Evolutionary conservation across 768 basidiomycete genomes (phyloP).

Genomic region (Tephrocybe sp.): DNA sequence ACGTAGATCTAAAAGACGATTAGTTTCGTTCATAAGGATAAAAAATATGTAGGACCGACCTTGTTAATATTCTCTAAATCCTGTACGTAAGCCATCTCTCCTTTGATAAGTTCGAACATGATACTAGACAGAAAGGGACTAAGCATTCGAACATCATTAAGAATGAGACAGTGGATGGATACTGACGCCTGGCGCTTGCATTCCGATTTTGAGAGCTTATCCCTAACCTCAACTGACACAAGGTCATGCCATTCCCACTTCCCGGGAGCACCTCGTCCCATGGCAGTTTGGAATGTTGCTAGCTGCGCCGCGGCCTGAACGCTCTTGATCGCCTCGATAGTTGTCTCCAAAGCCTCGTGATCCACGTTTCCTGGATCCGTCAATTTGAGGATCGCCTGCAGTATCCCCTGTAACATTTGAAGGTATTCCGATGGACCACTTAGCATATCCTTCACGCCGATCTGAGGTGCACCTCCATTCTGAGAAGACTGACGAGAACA

Average conservation of each 20-base stretch:
- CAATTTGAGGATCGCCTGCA: constrained; percentile 84
- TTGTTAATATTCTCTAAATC: constrained; percentile 85
- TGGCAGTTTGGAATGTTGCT: constrained; percentile 85
- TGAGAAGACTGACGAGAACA: constrained; percentile 37
- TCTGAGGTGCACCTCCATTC: constrained; percentile 33
- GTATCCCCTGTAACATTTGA: constrained; percentile 77
- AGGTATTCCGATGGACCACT: constrained; percentile 81
- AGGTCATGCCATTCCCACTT: constrained; percentile 93
- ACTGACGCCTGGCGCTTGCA: constrained; percentile 82
- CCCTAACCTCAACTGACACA: constrained; percentile 63
- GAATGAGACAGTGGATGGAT: neutral
- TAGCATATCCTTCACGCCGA: constrained; percentile 76
- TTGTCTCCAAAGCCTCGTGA: constrained; percentile 76
- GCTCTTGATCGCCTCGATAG: constrained; percentile 78
- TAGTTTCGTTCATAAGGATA: neutral
- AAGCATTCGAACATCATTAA: neutral
- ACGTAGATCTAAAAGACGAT: constrained; percentile 67
- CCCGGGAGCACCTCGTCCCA: constrained; percentile 73
- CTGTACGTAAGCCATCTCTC: constrained; percentile 92
- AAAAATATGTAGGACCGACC: constrained; percentile 24
- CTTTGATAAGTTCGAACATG: constrained; percentile 93
- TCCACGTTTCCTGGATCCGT: constrained; percentile 82
- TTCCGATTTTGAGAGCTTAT: constrained; percentile 66
- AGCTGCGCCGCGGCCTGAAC: constrained; percentile 79
- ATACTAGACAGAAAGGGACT: constrained; percentile 47